Evolutionary conservation across 768 basidiomycete genomes (phyloP), one percentile per base, ranked within the genome.

Genomic region (Russula foetens): DNA sequence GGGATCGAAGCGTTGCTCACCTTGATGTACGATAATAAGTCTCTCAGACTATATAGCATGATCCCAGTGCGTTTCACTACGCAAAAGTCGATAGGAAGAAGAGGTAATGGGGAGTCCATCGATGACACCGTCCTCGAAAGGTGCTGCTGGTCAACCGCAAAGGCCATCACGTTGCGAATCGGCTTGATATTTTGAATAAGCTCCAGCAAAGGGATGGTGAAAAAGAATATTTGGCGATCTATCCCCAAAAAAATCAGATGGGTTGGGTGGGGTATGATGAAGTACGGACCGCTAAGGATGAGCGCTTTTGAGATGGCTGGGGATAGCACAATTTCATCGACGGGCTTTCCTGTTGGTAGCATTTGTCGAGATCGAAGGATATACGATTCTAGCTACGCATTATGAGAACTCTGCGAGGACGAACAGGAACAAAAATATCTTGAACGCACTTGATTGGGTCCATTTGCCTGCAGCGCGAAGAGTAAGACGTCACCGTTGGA

Each of bases 401-500:
- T 21, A 38, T 47, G 28, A 47, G 44, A 28, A 56, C n/a, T 23
- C 3, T 50, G 51, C 15, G 26, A 56, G 35, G 44, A 33, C 4
- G 9, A 12, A n/a, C n/a, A n/a, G n/a, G n/a, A n/a, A n/a, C n/a
- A n/a, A n/a, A n/a, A 33, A 11, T 15, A 11, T 29, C 8, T 28
- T 21, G 12, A 15, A 53, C 41, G 3, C 7, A 53, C 69, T 77
- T 58, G 62, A 82, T 83, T 67, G 77, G 75, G 66, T 72, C 76
- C 76, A 65, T 82, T 83, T 3, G 77, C 79, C 66, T 86, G 86
- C 23, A 90, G 76, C 1, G 86, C 79, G 69, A 88, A 95, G 45
- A 92, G 85, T 38, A 93, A 74, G 8, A 97, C 77, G 65, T 91
- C 84, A 23, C 94, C 92, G 60, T 93, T 91, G 23, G 85, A 83